Evolutionary conservation across 148 eudicot genomes (phyloP), one percentile per base, ranked within the genome.

Genomic region (Fagopyrum homotropicum): DNA sequence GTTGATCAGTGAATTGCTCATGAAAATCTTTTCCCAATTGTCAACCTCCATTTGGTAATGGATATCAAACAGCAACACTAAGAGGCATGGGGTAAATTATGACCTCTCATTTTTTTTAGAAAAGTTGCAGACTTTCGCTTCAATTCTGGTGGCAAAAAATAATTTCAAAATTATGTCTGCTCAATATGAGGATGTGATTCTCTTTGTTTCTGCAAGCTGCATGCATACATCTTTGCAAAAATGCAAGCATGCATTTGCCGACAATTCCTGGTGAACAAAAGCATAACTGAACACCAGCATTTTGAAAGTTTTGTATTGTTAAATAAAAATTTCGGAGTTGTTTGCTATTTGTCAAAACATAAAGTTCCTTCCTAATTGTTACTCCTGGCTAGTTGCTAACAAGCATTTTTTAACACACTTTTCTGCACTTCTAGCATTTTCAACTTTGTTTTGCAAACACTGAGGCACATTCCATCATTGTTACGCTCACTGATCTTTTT

Each of bases 401-500:
- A 14, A 52, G n/a, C 57, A 14, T 52, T 52, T 52, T 14, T 52
- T 52, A 12, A 52, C n/a, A 17, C n/a, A 15, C 19, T 12, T 52
- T 6, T 52, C 57, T 52, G 57, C 57, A 15, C 57, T 52, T 52
- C 5, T 52, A 52, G 17, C 5, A 15, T 52, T 15, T 6, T 52
- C 57, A 52, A 52, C 17, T 52, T 4, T 52, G 15, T 17, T 52
- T 19, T 15, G 6, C 57, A 3, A 14, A 16, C 11, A 9, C 30
- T 8, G 68, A 26, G 68, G 11, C 35, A 61, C 68, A 61, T 61
- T 61, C 29, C 68, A 61, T 61, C 15, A 35, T 43, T 43, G 17
- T 66, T 66, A 43, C 30, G 47, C 71, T 66, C 47, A 40, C 19
- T 66, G 47, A 66, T 66, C 47, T 66, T 66, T 43, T 8, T 66